Evolutionary conservation across 805 yeast species (phyloP).

Genomic region (Cyberlindnera mississippiensis): DNA sequence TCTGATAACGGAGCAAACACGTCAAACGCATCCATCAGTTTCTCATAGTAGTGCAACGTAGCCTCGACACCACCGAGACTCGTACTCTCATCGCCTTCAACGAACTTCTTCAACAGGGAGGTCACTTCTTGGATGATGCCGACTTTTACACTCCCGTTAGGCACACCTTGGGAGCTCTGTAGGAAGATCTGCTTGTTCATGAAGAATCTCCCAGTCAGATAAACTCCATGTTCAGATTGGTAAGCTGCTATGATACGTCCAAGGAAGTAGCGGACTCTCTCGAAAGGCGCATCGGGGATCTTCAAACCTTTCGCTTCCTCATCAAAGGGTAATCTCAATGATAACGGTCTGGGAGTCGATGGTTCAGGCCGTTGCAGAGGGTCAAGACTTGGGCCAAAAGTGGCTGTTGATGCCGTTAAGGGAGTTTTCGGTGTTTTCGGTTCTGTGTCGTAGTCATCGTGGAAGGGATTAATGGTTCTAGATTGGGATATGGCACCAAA

Average conservation of each 20-base stretch:
- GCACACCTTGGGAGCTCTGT: conserved; percentile 11
- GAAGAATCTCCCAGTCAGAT: conserved; percentile 15
- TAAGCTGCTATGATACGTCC: conserved; percentile 17
- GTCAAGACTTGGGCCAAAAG: conserved; percentile 5
- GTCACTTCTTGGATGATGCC: conserved; percentile 25
- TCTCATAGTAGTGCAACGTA: conserved; percentile 22
- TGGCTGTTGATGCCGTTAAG: conserved; percentile 5
- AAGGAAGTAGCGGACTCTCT: conserved; percentile 11
- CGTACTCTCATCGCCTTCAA: conserved; percentile 5
- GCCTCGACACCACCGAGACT: conserved; percentile 9
- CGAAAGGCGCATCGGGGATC: conserved; percentile 12
- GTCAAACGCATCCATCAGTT: conserved; percentile 26
- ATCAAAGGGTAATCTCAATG: conserved; percentile 4
- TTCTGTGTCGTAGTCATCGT: not conserved
- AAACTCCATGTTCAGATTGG: conserved; percentile 20
- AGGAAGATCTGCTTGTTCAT: conserved; percentile 16
- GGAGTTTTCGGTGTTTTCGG: conserved; percentile 9
- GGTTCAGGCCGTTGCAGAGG: not conserved
- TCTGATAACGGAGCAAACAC: conserved; percentile 8
- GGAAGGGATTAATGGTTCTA: conserved; percentile 2
- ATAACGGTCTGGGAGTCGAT: not conserved
- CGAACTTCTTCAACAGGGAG: conserved; percentile 12
- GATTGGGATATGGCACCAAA: conserved; percentile 1
- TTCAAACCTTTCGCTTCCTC: conserved; percentile 3
- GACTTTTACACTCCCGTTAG: conserved; percentile 24